Percentiles rank a stretch among this genome's conserved stretches.
Conservation (phyloP, 192 early-diverging fungal species). For the Gamsiella multidivaricata region DNA sequence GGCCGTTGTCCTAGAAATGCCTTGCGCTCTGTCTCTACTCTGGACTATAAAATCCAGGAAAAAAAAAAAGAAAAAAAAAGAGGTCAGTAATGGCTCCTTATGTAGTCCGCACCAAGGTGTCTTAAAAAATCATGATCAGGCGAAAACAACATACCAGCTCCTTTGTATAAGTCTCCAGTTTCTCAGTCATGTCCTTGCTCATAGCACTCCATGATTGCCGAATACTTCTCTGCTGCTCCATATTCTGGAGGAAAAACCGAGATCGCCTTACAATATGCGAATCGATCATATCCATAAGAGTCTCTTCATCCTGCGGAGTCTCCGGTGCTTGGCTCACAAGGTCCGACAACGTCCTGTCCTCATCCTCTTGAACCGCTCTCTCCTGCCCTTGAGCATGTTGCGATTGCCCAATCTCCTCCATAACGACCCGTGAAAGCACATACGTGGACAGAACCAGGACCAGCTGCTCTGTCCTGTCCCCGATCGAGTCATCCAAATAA, state of each 20-base stretch:
- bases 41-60: background rate
- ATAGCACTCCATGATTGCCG: conserved; percentile 11
- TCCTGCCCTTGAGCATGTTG: background rate
- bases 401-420: background rate
- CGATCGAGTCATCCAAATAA: conserved; percentile 48
- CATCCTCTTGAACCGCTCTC: background rate
- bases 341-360: background rate
- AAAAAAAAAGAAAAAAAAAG: no score
- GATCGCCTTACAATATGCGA: conserved; percentile 9
- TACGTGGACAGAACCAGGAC: conserved; percentile 39
- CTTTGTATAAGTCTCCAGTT: background rate
- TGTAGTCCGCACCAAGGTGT: no score
- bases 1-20: conserved; percentile 9
- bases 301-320: conserved; percentile 4
- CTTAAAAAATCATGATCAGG: no score
- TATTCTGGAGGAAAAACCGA: background rate
- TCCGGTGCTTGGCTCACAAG: conserved; percentile 6
- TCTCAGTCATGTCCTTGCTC: conserved; percentile 11
- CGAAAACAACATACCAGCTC: conserved; percentile 42
- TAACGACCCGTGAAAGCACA: conserved; percentile 15
- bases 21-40: conserved; percentile 13
- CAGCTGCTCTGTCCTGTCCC: conserved; percentile 39
- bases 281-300: conserved; percentile 1
- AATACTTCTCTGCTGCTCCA: background rate
- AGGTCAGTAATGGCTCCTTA: no score